Conservation (phyloP, 345 rosid genomes). For the Syzygium jambos region DNA sequence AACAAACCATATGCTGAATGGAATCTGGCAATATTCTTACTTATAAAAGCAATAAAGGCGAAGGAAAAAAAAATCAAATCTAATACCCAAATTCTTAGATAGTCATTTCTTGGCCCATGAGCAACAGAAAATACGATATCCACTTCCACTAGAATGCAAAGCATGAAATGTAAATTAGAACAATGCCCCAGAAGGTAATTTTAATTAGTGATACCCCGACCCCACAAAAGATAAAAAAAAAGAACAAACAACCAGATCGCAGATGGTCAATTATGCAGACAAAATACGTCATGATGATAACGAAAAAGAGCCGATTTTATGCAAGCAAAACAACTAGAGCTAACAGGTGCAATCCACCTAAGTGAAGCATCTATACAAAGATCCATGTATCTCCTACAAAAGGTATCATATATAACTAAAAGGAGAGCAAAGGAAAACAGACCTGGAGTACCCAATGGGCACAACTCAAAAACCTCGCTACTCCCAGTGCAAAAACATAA, state of each 20-base stretch:
- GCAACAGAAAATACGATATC: neutral
- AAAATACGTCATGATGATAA: neutral
- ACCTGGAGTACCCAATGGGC: slow-evolving; percentile 99
- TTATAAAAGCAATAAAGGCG: neutral
- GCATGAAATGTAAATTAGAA: neutral
- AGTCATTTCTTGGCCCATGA: neutral
- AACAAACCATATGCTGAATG: neutral
- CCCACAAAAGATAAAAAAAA: neutral
- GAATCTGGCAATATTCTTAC: neutral
- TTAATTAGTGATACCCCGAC: neutral
- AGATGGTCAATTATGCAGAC: neutral
- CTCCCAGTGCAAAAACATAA: slow-evolving; percentile 96
- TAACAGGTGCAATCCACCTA: neutral
- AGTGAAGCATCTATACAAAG: neutral
- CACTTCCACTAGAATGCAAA: neutral
- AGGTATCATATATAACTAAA: neutral
- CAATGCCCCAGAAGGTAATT: neutral
- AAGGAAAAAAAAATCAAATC: neutral
- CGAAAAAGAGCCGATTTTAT: neutral
- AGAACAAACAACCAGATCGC: neutral
- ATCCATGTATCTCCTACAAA: neutral
- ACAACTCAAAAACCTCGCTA: slow-evolving; percentile 97
- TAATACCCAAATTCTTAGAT: neutral
- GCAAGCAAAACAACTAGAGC: neutral
- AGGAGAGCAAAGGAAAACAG: neutral